Percentiles rank a stretch among this genome's conserved stretches.
Evolutionary conservation across 768 basidiomycete genomes (phyloP).

Genomic region (Punctularia strigosozonata): DNA sequence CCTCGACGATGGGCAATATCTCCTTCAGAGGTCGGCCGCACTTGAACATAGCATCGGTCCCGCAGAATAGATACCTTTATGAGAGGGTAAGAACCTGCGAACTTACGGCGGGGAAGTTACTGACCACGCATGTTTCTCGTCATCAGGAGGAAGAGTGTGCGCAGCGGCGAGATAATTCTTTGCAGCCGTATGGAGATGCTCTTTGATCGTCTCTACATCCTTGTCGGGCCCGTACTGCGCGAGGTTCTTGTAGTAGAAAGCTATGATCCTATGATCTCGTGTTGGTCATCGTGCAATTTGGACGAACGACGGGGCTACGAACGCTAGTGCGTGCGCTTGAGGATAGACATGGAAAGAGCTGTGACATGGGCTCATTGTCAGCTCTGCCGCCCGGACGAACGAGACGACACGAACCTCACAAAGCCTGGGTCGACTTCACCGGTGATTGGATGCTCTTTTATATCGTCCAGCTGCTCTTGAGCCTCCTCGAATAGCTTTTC

Average conservation of each 20-base stretch:
- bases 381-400: no score
- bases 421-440: neutral
- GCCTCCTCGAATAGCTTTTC: slow-evolving; percentile 11
- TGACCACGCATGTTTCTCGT: neutral
- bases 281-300: neutral
- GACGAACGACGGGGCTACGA: neutral
- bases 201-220: neutral
- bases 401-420: no score
- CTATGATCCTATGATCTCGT: neutral
- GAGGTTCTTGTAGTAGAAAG: neutral
- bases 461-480: slow-evolving; percentile 6
- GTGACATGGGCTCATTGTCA: no score
- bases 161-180: neutral
- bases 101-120: no score
- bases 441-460: neutral
- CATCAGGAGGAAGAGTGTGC: neutral
- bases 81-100: no score
- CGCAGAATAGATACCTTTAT: no score
- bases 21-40: neutral
- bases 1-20: neutral
- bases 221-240: neutral
- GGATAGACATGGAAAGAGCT: neutral
- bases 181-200: neutral
- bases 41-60: no score
- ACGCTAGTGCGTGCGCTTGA: neutral